Conservation (phyloP, 495 filamentous ascomycete genomes). For the Polyplosphaeria fusca region DNA sequence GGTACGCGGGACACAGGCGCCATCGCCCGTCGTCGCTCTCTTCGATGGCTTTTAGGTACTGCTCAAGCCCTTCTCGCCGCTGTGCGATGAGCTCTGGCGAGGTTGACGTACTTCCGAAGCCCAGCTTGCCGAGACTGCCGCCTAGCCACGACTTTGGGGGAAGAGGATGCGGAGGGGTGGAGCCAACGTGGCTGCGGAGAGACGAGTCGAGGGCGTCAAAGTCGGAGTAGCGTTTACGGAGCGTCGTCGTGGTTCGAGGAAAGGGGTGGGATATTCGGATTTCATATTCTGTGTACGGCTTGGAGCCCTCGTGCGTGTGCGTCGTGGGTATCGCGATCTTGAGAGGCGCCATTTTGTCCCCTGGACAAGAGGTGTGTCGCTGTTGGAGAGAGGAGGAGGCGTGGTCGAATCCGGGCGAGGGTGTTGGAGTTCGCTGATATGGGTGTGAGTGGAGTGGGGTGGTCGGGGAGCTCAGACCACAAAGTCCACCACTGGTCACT, state of each 20-base stretch:
- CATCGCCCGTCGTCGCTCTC: slow-evolving; percentile 71
- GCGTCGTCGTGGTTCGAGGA: slow-evolving; percentile 64
- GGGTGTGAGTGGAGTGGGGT: no score
- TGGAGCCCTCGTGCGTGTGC: slow-evolving; percentile 64
- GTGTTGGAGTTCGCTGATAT: no score
- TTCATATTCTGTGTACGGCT: slow-evolving; percentile 88
- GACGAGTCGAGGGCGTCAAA: slow-evolving; percentile 73
- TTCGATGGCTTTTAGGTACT: slow-evolving; percentile 79
- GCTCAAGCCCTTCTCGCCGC: slow-evolving; percentile 70
- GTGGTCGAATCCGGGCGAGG: no score
- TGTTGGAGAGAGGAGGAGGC: no score
- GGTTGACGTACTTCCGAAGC: slow-evolving; percentile 57
- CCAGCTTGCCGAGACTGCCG: slow-evolving; percentile 24
- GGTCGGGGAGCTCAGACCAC: no score
- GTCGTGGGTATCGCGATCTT: slow-evolving; percentile 27
- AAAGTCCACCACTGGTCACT: no score
- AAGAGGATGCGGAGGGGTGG: slow-evolving; percentile 61
- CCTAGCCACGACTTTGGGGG: slow-evolving; percentile 74
- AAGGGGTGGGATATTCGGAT: slow-evolving; percentile 84
- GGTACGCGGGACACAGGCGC: slow-evolving; percentile 81
- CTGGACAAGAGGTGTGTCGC: no score
- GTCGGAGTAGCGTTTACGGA: slow-evolving; percentile 93
- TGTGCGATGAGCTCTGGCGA: slow-evolving; percentile 76
- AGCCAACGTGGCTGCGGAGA: slow-evolving; percentile 61
- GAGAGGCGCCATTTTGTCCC: slow-evolving; percentile 22